phyloP scores from a whole-genome alignment of 129 eudicot species.

The Lactuca saligna region DNA sequence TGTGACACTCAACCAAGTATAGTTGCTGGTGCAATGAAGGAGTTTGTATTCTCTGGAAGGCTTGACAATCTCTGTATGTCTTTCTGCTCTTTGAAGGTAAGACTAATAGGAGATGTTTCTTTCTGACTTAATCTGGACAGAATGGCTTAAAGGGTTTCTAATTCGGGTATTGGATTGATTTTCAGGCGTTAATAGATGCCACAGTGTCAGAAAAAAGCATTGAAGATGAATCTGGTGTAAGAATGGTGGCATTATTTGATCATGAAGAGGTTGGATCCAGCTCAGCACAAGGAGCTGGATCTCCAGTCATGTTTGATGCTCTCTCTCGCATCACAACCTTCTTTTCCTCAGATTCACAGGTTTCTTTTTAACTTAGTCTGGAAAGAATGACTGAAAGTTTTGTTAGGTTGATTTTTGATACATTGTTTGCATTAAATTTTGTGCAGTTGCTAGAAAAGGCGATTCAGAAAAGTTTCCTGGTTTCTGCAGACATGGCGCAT shows the following conservation, averaged over 20 bases:
- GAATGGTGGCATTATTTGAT: constrained; percentile 94
- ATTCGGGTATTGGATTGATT: constrained; percentile 6
- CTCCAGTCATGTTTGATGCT: constrained; percentile 95
- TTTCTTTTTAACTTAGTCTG: too few relatives aligned
- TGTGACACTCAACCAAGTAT: constrained; percentile 97
- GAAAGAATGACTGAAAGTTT: too few relatives aligned
- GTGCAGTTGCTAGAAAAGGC: constrained; percentile 66
- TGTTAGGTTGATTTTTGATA: constrained; percentile 16
- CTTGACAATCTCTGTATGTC: constrained; percentile 97
- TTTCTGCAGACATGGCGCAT: constrained; percentile 99
- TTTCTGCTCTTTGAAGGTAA: constrained; percentile 93
- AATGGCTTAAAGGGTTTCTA: background rate
- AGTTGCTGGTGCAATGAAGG: constrained; percentile 89
- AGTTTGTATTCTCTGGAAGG: constrained; percentile 91
- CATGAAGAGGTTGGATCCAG: constrained; percentile 97
- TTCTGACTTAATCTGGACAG: too few relatives aligned
- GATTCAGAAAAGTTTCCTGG: constrained; percentile 81
- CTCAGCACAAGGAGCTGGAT: constrained; percentile 99
- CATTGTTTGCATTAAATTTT: constrained; percentile 2
- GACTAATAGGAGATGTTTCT: background rate
- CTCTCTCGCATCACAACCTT: constrained; percentile 71
- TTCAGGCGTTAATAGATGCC: constrained; percentile 86
- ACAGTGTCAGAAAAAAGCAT: constrained; percentile 67
- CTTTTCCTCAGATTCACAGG: constrained; percentile 69
- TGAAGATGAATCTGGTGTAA: constrained; percentile 81